phyloP scores from a whole-genome alignment of 208 protist species.

The Trypanosomatidae sp. region DNA sequence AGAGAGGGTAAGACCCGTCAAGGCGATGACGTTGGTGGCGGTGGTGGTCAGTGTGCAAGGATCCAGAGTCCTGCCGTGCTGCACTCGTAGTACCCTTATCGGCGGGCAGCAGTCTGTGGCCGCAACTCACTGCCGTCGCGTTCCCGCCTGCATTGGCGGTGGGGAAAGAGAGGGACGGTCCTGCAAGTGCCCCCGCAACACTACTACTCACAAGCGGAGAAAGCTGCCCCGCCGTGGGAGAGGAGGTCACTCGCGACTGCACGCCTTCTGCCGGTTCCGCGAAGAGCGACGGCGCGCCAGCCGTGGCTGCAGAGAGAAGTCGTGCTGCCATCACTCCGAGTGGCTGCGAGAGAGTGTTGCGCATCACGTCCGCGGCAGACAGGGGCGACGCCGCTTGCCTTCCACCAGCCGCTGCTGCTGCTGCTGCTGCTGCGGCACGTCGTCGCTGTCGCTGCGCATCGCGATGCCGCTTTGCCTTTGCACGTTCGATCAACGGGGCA shows the following conservation, averaged over 20 bases:
- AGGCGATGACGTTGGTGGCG: no score
- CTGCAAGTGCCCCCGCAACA: no score
- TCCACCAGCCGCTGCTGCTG: not conserved
- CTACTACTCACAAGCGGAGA: not conserved
- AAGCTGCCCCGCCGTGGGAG: not conserved
- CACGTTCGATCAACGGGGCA: no score
- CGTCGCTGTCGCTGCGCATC: constrained; percentile 7
- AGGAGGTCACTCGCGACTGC: not conserved
- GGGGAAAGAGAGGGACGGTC: no score
- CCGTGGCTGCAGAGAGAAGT: constrained; percentile 19
- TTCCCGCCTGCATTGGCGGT: no score
- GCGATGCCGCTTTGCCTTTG: no score
- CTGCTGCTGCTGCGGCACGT: constrained; percentile 3
- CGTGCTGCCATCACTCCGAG: constrained; percentile 24
- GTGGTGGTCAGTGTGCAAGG: no score
- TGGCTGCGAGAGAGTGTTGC: constrained; percentile 19
- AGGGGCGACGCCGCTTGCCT: not conserved
- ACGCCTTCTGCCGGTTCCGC: not conserved
- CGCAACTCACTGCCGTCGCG: no score
- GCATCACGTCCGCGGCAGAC: constrained; percentile 20
- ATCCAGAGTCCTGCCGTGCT: no score
- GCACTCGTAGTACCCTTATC: no score
- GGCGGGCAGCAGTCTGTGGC: no score
- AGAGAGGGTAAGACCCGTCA: no score
- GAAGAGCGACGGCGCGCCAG: constrained; percentile 16